Conservation (phyloP, 768 basidiomycete species). For the Coprinopsis strossmayeri region DNA sequence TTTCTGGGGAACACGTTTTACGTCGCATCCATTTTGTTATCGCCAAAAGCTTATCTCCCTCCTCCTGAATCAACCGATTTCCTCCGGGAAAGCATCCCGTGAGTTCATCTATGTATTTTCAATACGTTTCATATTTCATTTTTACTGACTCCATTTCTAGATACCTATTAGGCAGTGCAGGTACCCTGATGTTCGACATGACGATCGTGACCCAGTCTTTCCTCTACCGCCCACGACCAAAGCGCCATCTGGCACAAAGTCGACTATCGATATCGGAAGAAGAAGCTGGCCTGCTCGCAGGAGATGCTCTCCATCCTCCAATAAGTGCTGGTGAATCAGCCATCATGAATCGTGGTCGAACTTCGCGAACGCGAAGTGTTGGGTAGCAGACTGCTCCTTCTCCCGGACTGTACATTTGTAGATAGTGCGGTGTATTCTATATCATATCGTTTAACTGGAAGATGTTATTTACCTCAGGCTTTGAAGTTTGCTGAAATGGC, state of each 20-base stretch:
- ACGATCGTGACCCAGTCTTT: conserved; percentile 84
- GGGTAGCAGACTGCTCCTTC: conserved; percentile 5
- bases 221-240: conserved; percentile 56
- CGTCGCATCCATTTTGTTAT: conserved; percentile 82
- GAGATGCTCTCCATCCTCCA: conserved; percentile 29
- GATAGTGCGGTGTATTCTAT: background rate
- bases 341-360: conserved; percentile 30
- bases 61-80: conserved; percentile 58
- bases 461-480: background rate
- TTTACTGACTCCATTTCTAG: conserved; percentile 25
- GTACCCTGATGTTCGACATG: conserved; percentile 90
- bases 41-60: conserved; percentile 54
- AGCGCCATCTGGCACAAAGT: conserved; percentile 26
- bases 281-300: conserved; percentile 40
- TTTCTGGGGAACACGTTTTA: conserved; percentile 94
- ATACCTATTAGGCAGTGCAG: conserved; percentile 87
- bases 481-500: background rate
- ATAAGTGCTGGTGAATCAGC: conserved; percentile 18
- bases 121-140: conserved; percentile 1
- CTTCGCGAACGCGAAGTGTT: conserved; percentile 25
- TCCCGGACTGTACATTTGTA: conserved; percentile 5
- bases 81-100: conserved; percentile 82
- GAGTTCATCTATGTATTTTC: conserved; percentile 28
- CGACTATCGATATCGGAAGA: conserved; percentile 32
- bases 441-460: background rate